Evolutionary conservation across 441 rosid genomes (phyloP).

Genomic region (Macaranga tanarius): DNA sequence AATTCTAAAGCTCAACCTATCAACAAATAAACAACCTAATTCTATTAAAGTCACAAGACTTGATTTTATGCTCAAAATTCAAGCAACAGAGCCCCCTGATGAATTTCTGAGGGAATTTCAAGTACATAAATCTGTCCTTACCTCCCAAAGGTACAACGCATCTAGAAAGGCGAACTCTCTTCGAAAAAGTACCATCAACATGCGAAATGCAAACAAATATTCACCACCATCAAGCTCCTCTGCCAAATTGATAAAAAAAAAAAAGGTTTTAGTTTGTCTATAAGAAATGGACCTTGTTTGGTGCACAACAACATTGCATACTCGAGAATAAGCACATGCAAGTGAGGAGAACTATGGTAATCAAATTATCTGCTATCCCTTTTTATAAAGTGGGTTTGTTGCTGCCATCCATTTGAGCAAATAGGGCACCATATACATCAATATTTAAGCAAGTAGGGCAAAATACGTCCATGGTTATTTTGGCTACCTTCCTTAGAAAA

Average conservation of each 20-base stretch:
- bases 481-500: slow-evolving; percentile 3
- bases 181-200: slow-evolving; percentile 96
- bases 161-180: slow-evolving; percentile 92
- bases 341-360: neutral
- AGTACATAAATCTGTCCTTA: slow-evolving; percentile 33
- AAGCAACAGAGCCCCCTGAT: neutral
- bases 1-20: neutral
- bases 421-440: too few species aligned
- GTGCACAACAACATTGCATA: neutral
- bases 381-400: too few species aligned
- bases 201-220: slow-evolving; percentile 90
- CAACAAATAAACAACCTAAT: neutral
- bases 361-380: neutral
- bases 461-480: too few species aligned
- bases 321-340: neutral
- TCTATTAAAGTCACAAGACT: neutral
- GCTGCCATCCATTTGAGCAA: too few species aligned
- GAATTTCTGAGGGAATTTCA: slow-evolving; percentile 9
- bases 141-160: slow-evolving; percentile 96
- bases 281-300: neutral
- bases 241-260: slow-evolving; percentile 32
- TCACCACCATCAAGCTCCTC: slow-evolving; percentile 93
- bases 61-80: neutral
- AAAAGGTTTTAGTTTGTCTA: slow-evolving; percentile 14
- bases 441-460: too few species aligned